Base-by-base conservation (phyloP, 2,329 filamentous ascomycete species). In the Bipolaris cookei region DNA sequence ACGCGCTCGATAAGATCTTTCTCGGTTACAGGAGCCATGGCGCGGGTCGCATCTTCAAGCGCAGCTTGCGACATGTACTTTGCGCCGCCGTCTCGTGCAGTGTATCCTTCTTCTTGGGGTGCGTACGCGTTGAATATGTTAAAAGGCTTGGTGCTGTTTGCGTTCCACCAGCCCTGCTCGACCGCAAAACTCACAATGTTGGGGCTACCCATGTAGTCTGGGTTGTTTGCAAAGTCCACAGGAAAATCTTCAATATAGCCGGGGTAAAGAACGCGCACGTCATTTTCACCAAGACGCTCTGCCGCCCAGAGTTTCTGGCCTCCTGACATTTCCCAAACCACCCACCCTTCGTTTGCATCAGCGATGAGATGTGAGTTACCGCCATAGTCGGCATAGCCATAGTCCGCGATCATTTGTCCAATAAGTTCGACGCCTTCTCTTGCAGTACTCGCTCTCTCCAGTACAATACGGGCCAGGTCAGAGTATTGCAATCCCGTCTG, bases 1-100 rank as follows among this genome's bases (percentile, higher is more conserved):
- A 76, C 73, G 6, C 73, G 69, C 21, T 77, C 75, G 62, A 80
- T 80, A 2, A 84, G 71, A 56, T 83, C 80, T 16, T 71, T 68
- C 56, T 84, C 82, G 0, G 80, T 81, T n/a, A 84, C 68, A 0
- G 83, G 81, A 1, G 74, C 76, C 69, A 81, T 82, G 14, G 77
- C 72, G 1, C 66, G 65, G 0, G 73, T 76, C 0, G 72, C 73
- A n/a, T 74, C 64, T 47, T 75, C 74, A 1, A 76, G 67, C 0
- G 71, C 70, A 7, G 69, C 72, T 58, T 74, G 74, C 1, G 72
- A 75, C 72, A 76, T 75, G 59, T 75, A 76, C 49, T 75, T 76
- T 62, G 70, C 74, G 3, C 74, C 73, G 13, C 74, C 74, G 23
- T 76, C 63, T 37, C 72, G 60, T 18, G 73, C 73, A 2, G 69